Evolutionary conservation across 345 rosid species (phyloP).

Genomic region (Orychophragmus violaceus): DNA sequence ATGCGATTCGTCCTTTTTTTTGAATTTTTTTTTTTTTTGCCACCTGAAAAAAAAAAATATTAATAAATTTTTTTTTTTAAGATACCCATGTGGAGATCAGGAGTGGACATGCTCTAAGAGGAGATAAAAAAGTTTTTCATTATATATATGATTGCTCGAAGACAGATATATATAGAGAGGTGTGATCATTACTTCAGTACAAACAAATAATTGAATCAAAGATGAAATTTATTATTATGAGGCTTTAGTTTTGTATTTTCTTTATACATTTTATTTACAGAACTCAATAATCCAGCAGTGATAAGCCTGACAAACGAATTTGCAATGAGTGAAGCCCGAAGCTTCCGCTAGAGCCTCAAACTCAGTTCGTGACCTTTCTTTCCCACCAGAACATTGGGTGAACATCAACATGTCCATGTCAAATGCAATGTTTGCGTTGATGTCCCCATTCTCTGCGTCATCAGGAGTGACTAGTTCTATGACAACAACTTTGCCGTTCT

Average conservation of each 20-base stretch:
- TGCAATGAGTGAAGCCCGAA: conserved; percentile 36
- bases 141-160: too few relatives aligned
- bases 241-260: background rate
- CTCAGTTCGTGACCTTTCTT: conserved; percentile 43
- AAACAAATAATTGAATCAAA: background rate
- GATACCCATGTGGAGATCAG: too few relatives aligned
- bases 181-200: background rate
- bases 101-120: too few relatives aligned
- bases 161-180: background rate
- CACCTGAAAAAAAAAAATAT: too few relatives aligned
- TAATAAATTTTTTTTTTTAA: too few relatives aligned
- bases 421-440: conserved; percentile 33
- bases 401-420: conserved; percentile 45
- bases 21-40: too few relatives aligned
- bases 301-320: conserved; percentile 11
- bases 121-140: too few relatives aligned
- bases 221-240: background rate
- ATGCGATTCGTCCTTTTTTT: too few relatives aligned
- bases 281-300: conserved; percentile 28
- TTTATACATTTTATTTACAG: background rate
- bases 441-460: conserved; percentile 18
- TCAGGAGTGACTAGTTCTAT: conserved; percentile 38
- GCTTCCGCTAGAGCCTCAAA: conserved; percentile 36
- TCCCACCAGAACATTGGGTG: conserved; percentile 36
- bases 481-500: conserved; percentile 38